Percentiles rank a stretch among this genome's conserved stretches.
Evolutionary conservation across 106 monocot species (phyloP).

Genomic region (Apostasia shenzhenica): DNA sequence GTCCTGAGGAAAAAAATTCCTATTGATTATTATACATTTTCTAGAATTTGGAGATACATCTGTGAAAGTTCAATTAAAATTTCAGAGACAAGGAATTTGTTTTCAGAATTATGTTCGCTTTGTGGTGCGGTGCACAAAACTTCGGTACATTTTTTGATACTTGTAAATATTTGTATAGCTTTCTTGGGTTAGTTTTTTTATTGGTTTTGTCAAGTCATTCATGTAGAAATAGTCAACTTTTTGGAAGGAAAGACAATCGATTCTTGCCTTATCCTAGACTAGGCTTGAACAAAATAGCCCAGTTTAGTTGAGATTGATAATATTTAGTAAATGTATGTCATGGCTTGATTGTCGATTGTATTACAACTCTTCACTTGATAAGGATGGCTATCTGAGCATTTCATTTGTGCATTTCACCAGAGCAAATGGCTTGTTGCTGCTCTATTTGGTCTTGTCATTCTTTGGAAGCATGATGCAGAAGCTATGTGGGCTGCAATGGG

Average conservation of each 20-base stretch:
- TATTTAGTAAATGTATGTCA: background rate
- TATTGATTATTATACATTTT: too few relatives aligned
- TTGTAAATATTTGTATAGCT: background rate
- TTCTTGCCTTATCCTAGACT: background rate
- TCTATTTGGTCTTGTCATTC: slow-evolving; percentile 42
- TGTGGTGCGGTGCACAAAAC: background rate
- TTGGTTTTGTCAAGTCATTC: background rate
- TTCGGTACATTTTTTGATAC: background rate
- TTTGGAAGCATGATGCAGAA: slow-evolving; percentile 91
- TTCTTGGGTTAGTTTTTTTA: background rate
- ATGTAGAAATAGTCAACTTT: too few relatives aligned
- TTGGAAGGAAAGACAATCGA: background rate
- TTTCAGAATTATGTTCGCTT: background rate
- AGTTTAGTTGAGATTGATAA: background rate
- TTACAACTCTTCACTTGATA: background rate
- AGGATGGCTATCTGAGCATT: background rate
- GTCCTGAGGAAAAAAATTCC: too few relatives aligned
- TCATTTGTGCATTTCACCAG: slow-evolving; percentile 18
- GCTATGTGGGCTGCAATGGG: slow-evolving; percentile 70
- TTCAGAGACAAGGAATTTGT: background rate
- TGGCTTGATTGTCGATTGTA: background rate
- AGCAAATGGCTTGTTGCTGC: slow-evolving; percentile 84
- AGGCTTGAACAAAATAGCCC: background rate
- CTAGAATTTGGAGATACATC: too few relatives aligned
- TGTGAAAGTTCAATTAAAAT: too few relatives aligned